Conservation (phyloP, 495 filamentous ascomycete genomes). For the Lindgomyces ingoldianus region DNA sequence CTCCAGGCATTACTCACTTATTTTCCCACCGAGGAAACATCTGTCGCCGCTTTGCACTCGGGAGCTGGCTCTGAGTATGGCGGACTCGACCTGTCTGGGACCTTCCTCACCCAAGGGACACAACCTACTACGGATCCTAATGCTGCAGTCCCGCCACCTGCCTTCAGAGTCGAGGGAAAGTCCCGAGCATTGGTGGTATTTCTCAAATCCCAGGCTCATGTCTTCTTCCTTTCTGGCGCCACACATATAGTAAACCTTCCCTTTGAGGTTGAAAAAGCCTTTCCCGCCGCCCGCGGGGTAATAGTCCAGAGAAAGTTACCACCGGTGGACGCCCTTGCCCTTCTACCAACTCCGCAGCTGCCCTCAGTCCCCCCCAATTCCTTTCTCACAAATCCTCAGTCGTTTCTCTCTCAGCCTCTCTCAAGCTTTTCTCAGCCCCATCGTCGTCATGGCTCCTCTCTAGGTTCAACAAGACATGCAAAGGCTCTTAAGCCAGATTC, state of each 20-base stretch:
- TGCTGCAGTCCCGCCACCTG: not conserved
- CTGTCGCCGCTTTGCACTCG: not conserved
- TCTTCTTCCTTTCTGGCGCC: slow-evolving; percentile 85
- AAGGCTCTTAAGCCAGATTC: slow-evolving; percentile 22
- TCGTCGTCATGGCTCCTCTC: slow-evolving; percentile 24
- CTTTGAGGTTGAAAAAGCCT: slow-evolving; percentile 87
- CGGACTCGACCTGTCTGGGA: slow-evolving; percentile 16
- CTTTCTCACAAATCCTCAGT: slow-evolving; percentile 58
- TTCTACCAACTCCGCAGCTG: slow-evolving; percentile 43
- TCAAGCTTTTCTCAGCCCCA: slow-evolving; percentile 28
- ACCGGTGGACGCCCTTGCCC: slow-evolving; percentile 38
- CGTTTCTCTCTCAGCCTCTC: slow-evolving; percentile 49
- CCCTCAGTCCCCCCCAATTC: slow-evolving; percentile 70
- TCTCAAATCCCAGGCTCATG: slow-evolving; percentile 87
- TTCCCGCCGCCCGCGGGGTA: slow-evolving; percentile 77
- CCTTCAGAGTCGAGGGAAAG: slow-evolving; percentile 24
- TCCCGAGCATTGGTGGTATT: slow-evolving; percentile 83
- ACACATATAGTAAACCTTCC: slow-evolving; percentile 91
- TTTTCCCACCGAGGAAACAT: slow-evolving; percentile 59
- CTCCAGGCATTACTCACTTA: slow-evolving; percentile 80
- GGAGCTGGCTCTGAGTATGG: not conserved
- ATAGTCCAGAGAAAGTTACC: slow-evolving; percentile 76
- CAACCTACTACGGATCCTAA: slow-evolving; percentile 31
- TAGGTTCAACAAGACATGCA: slow-evolving; percentile 2
- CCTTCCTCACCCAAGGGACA: slow-evolving; percentile 24